Percentiles rank a stretch among this genome's conserved stretches.
These are phyloP conservation scores for Trifolium repens DNA, from an alignment of 306 rosid genomes.

Conservation along the genomic window DNA sequence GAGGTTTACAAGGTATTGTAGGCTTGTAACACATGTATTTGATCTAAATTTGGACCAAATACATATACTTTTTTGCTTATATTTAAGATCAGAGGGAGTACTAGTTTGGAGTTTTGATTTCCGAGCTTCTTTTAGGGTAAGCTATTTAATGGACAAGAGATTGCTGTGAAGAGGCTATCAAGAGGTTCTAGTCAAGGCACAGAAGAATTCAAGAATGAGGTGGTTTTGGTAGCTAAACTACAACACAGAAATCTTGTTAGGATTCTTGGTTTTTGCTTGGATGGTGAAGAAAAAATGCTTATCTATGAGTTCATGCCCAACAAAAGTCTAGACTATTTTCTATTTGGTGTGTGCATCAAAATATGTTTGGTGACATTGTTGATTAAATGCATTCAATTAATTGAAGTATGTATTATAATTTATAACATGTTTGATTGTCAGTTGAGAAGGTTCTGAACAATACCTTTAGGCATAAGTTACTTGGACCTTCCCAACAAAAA, in stretches of 20 bases:
- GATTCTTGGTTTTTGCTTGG: conserved; percentile 46
- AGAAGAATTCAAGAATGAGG: conserved; percentile 50
- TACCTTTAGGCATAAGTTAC: neutral
- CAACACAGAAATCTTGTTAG: conserved; percentile 48
- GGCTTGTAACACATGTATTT: neutral
- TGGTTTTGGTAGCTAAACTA: conserved; percentile 46
- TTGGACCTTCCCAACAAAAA: neutral
- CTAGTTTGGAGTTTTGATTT: neutral
- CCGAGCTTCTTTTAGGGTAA: conserved; percentile 40
- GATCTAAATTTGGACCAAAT: neutral
- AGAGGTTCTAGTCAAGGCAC: conserved; percentile 44
- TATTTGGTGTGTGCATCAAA: conserved; percentile 33
- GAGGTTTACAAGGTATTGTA: conserved; percentile 58
- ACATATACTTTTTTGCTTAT: neutral
- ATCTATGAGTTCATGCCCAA: conserved; percentile 49
- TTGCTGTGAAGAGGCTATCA: conserved; percentile 60
- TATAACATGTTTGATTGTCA: neutral
- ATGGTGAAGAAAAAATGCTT: conserved; percentile 51
- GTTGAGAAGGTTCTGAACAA: neutral
- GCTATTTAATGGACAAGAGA: conserved; percentile 38
- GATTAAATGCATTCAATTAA: neutral
- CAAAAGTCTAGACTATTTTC: conserved; percentile 48
- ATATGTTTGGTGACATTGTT: neutral
- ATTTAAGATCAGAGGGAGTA: neutral
- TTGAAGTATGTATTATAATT: neutral